These are phyloP conservation scores for Thuidium tamariscinum DNA, from an alignment of 225 moss, liverwort and hornwort species.

Conservation along the genomic window DNA sequence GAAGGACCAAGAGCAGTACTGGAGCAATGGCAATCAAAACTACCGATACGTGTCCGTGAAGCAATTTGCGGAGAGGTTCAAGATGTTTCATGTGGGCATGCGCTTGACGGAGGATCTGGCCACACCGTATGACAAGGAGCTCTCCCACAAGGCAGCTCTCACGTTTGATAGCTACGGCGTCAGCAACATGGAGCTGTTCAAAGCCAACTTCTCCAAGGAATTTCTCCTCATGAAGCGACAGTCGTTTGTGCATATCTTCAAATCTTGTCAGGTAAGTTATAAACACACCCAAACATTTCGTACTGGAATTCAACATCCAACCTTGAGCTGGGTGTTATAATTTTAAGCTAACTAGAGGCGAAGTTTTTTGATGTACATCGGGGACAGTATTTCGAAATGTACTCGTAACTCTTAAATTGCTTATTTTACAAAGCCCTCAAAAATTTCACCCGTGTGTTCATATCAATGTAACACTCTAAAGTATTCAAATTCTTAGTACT, in stretches of 20 bases:
- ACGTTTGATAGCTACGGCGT: conserved; percentile 35
- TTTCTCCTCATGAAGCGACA: conserved; percentile 49
- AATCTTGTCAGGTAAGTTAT: conserved; percentile 24
- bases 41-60: conserved; percentile 46
- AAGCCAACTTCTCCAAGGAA: conserved; percentile 48
- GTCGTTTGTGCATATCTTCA: conserved; percentile 47
- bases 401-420: not conserved
- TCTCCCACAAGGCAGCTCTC: conserved; percentile 27
- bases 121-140: conserved; percentile 26
- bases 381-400: not conserved
- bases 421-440: accelerated
- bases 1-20: conserved; percentile 79
- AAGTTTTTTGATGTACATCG: not conserved
- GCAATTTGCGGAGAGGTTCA: conserved; percentile 46
- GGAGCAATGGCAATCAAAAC: conserved; percentile 18
- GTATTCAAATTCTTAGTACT: not conserved
- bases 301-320: not conserved
- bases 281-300: not conserved
- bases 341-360: not conserved
- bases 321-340: not conserved
- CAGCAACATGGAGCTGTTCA: conserved; percentile 55
- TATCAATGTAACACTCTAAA: not conserved
- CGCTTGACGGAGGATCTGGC: conserved; percentile 30
- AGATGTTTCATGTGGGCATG: conserved; percentile 30
- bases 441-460: not conserved